These are phyloP conservation scores for Chaetomidium leptoderma DNA, from an alignment of 495 filamentous ascomycete species.

Conservation along the genomic window DNA sequence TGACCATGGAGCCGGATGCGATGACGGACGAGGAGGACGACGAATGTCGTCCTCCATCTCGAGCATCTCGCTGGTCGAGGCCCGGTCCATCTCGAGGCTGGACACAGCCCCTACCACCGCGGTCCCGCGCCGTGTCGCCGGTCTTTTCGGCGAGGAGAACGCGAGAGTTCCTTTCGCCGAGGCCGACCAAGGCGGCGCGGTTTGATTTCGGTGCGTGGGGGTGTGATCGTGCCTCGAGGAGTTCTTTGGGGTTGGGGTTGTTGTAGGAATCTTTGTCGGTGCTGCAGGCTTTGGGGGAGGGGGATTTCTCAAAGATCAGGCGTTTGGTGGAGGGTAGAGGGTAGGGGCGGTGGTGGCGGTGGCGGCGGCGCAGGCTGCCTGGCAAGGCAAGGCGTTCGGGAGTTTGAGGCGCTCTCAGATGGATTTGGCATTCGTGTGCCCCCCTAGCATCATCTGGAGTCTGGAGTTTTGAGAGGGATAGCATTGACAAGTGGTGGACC, in stretches of 20 bases:
- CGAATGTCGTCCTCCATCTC: neutral
- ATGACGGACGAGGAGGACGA: slow-evolving; percentile 11
- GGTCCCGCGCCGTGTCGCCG: slow-evolving; percentile 6
- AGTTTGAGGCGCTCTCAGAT: neutral
- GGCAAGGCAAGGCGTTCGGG: slow-evolving; percentile 7
- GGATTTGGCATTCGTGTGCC: slow-evolving; percentile 1
- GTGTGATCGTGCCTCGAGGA: slow-evolving; percentile 14
- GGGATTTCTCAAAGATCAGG: neutral
- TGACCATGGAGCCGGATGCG: slow-evolving; percentile 8
- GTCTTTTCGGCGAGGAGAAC: slow-evolving; percentile 23
- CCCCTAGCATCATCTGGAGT: neutral
- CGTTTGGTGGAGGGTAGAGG: slow-evolving; percentile 10
- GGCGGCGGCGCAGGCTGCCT: neutral
- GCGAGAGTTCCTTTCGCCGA: slow-evolving; percentile 24
- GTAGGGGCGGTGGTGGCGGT: too few relatives aligned
- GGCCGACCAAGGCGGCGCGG: slow-evolving; percentile 17
- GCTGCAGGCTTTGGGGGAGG: neutral
- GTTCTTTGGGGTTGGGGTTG: slow-evolving; percentile 16
- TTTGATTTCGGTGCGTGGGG: slow-evolving; percentile 29
- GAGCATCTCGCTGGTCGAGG: neutral
- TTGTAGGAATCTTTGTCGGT: neutral
- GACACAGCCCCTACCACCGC: slow-evolving; percentile 4
- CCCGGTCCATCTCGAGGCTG: neutral
- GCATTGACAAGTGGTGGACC: neutral
- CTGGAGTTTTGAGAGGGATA: slow-evolving; percentile 1